These are phyloP conservation scores for Gastrodia elata DNA, from an alignment of 106 monocot species.

Conservation along the genomic window DNA sequence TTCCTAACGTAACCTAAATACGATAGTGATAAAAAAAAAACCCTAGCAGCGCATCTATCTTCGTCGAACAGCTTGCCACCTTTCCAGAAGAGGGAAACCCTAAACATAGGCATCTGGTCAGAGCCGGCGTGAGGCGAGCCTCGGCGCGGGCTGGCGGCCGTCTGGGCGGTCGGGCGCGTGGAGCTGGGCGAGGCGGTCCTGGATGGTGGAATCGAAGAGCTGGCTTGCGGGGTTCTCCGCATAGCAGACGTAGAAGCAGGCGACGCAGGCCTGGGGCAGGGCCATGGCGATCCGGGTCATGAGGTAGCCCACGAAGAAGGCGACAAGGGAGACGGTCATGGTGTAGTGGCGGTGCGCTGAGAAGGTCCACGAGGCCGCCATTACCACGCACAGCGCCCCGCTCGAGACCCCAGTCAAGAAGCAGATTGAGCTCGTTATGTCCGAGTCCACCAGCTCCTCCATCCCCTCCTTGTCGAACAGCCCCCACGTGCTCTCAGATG, in stretches of 20 bases:
- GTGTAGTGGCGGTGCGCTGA: constrained; percentile 50
- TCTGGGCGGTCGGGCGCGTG: constrained; percentile 26
- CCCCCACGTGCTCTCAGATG: constrained; percentile 90
- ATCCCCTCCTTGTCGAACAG: constrained; percentile 67
- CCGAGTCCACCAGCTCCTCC: constrained; percentile 82
- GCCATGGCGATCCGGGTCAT: constrained; percentile 98
- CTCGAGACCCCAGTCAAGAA: constrained; percentile 83
- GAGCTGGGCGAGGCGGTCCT: constrained; percentile 51
- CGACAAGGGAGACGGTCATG: constrained; percentile 76
- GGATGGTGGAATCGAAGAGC: constrained; percentile 79
- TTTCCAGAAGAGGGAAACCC: too few species aligned
- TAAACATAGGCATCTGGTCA: too few species aligned
- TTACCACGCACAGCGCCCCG: constrained; percentile 67
- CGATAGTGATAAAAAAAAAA: too few species aligned
- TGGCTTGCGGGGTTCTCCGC: constrained; percentile 70
- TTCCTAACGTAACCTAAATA: too few species aligned
- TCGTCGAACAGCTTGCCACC: too few species aligned
- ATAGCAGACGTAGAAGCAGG: constrained; percentile 93
- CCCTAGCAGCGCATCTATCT: too few species aligned
- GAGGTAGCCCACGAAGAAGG: constrained; percentile 95
- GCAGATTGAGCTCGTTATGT: constrained; percentile 89
- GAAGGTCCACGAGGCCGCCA: constrained; percentile 75
- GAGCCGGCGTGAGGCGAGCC: constrained; percentile 35
- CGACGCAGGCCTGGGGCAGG: constrained; percentile 86
- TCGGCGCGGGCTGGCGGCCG: constrained; percentile 42